Percentiles rank a stretch among this genome's conserved stretches.
phyloP scores from a whole-genome alignment of 176 grass and related monocot species.

The Otatea glauca region DNA sequence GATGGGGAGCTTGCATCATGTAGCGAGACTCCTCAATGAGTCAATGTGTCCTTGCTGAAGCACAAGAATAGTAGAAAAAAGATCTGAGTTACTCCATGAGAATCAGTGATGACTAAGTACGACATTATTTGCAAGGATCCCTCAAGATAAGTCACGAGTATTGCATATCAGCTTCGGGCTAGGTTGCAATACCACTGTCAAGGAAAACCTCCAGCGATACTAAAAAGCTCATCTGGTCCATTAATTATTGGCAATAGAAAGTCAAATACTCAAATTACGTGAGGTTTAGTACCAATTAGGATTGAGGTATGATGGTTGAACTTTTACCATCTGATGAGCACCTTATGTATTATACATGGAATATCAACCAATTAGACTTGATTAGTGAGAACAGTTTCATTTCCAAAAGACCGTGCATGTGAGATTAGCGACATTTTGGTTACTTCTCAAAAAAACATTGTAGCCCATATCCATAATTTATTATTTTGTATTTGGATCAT shows the following conservation, averaged over 20 bases:
- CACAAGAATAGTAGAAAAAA: neutral
- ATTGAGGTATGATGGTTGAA: neutral
- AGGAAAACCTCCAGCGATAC: neutral
- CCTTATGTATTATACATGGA: conserved; percentile 25
- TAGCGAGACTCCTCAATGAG: neutral
- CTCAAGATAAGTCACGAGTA: neutral
- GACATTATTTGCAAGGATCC: neutral
- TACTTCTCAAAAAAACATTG: neutral
- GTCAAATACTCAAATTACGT: neutral
- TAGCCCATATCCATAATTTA: neutral
- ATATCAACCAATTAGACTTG: neutral
- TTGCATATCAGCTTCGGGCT: neutral
- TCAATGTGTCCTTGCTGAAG: neutral
- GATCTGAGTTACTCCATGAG: neutral
- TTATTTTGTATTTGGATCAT: neutral
- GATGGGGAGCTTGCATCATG: neutral
- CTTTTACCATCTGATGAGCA: neutral
- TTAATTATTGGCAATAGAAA: neutral
- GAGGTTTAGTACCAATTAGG: neutral
- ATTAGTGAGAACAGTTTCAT: neutral
- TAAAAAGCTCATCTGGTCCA: neutral
- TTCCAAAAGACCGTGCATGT: conserved; percentile 5
- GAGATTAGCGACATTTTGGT: neutral
- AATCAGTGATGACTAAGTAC: neutral
- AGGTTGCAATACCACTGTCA: conserved; percentile 4